Conservation (phyloP, 1,284 basidiomycete genomes). For the Melampsora americana region DNA sequence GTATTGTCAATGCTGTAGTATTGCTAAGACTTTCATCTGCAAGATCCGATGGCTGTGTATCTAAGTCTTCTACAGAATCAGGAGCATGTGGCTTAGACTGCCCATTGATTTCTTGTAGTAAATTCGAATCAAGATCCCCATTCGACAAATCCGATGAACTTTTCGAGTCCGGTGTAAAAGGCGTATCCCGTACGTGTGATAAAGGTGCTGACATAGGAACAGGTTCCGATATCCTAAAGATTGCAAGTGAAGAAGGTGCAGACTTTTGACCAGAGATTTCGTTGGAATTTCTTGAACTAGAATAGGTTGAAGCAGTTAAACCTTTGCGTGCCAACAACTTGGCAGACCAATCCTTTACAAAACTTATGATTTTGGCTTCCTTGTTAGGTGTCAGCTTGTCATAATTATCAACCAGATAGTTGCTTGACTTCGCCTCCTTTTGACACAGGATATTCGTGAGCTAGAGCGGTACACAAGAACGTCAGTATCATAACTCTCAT, state of each 20-base stretch:
- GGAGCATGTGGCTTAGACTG: neutral
- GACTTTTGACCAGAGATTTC: neutral
- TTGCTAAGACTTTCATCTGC: neutral
- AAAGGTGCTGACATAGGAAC: neutral
- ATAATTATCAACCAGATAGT: slow-evolving; percentile 67
- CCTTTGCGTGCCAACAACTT: slow-evolving; percentile 48
- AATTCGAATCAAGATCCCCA: neutral
- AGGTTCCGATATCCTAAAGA: neutral
- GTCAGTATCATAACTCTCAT: neutral
- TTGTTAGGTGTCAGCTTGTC: slow-evolving; percentile 81
- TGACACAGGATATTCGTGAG: slow-evolving; percentile 75
- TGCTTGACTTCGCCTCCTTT: slow-evolving; percentile 87
- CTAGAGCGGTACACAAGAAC: slow-evolving; percentile 54
- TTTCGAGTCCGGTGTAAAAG: slow-evolving; percentile 2
- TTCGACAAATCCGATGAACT: neutral
- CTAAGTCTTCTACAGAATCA: neutral
- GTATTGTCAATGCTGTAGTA: neutral
- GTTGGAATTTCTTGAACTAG: slow-evolving; percentile 20
- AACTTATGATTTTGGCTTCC: slow-evolving; percentile 82
- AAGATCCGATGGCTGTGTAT: neutral
- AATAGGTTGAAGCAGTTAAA: neutral
- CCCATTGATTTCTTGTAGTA: neutral
- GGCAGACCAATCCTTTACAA: slow-evolving; percentile 71
- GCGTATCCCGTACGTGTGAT: neutral
- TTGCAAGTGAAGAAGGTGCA: neutral